Evolutionary conservation across 805 yeast genomes (phyloP), one percentile per base, ranked within the genome.

Genomic region (Metschnikowia sp.): DNA sequence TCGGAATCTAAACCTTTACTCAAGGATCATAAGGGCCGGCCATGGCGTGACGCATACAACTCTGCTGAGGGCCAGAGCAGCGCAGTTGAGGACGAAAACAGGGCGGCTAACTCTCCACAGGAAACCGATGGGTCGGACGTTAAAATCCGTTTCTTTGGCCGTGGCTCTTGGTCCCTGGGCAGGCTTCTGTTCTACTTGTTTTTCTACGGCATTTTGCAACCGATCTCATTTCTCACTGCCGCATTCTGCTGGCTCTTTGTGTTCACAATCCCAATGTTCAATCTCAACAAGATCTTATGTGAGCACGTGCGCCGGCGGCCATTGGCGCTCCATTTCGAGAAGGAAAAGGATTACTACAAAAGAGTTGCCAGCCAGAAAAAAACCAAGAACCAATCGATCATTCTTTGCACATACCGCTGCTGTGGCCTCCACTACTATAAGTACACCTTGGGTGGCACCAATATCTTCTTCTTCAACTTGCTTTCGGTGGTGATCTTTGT

Each of bases 401-500:
- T 94, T 42, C 73, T 94, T 36, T 90, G 97, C 67, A 91, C 98
- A 1, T 92, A 89, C 68, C 79, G 98, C 60, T 88, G 96, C 47
- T 82, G 89, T 54, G 98, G 98, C 1, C 77, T 81, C 63, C 96
- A 90, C 64, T 94, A 94, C 68, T 94, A 91, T 73, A 94, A 94
- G 72, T 91, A 88, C 66, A 94, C 99, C 0, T 88, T 94, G 40
- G 97, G 88, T 54, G 99, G 99, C 50, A 91, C 97, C 2, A 92
- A 94, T 65, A 86, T 92, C 47, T 87, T 94, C 57, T 86, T 94
- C 63, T 83, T 94, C 69, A 94, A 94, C 61, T 70, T 94, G 66
- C 76, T 88, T 60, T 77, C 81, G 15, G 77, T 89, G 12, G 98
- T 92, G 10, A 60, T 86, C 2, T 88, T 90, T 63, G 92, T 92